phyloP scores from a whole-genome alignment of 495 filamentous ascomycete species.

The Staphylotrichum tortipilum region DNA sequence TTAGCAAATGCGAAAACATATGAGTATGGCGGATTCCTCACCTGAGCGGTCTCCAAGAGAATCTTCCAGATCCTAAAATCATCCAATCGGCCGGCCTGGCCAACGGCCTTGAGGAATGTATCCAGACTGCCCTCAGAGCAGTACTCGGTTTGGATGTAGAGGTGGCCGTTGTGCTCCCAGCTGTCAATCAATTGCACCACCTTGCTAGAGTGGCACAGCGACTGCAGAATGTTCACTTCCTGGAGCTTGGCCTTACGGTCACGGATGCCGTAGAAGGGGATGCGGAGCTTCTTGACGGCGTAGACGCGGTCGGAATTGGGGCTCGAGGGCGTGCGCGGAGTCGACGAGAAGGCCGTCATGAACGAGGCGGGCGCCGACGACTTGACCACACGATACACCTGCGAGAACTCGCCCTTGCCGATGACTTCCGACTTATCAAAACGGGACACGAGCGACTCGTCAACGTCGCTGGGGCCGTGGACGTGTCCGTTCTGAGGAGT shows the following conservation, averaged over 20 bases:
- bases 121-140: slow-evolving; percentile 89
- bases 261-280: slow-evolving; percentile 61
- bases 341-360: slow-evolving; percentile 18
- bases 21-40: slow-evolving; percentile 33
- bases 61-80: slow-evolving; percentile 99
- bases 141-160: slow-evolving; percentile 96
- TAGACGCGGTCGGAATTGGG: slow-evolving; percentile 49
- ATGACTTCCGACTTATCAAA: slow-evolving; percentile 71
- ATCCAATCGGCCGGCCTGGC: slow-evolving; percentile 76
- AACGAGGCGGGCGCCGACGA: slow-evolving; percentile 18
- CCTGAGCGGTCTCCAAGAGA: slow-evolving; percentile 68
- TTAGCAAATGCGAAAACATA: slow-evolving; percentile 23
- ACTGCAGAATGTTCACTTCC: slow-evolving; percentile 68
- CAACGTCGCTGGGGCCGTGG: slow-evolving; percentile 55
- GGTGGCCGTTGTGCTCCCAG: slow-evolving; percentile 72
- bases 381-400: slow-evolving; percentile 70
- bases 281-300: slow-evolving; percentile 87
- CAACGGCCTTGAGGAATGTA: slow-evolving; percentile 67
- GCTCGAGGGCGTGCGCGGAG: slow-evolving; percentile 35
- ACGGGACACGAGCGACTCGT: slow-evolving; percentile 55
- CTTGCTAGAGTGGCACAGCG: slow-evolving; percentile 67
- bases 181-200: slow-evolving; percentile 68
- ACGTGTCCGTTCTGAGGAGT: slow-evolving; percentile 50
- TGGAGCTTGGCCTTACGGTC: slow-evolving; percentile 71
- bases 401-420: slow-evolving; percentile 85